Percentiles rank a stretch among this genome's conserved stretches.
Evolutionary conservation across 2,329 filamentous ascomycete genomes (phyloP).

Genomic region (Emergomyces pasteurianus): DNA sequence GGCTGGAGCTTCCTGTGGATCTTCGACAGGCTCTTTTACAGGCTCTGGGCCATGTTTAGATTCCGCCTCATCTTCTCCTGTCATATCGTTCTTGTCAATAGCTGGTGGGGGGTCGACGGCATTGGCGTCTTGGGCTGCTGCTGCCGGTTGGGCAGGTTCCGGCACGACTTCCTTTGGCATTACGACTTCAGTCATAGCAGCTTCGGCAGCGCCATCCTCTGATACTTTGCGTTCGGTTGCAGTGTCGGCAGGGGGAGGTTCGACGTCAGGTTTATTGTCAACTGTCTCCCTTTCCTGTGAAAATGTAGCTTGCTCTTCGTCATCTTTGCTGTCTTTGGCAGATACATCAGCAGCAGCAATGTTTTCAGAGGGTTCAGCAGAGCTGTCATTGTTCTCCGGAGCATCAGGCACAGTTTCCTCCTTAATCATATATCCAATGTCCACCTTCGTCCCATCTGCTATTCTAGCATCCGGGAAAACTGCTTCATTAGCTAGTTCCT

Average conservation of each 20-base stretch:
- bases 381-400: background rate
- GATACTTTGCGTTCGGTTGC: constrained; percentile 5
- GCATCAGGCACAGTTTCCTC: constrained; percentile 6
- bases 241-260: constrained; percentile 4
- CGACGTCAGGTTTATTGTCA: constrained; percentile 4
- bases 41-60: background rate
- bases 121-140: constrained; percentile 7
- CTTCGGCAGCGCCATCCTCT: constrained; percentile 4
- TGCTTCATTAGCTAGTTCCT: constrained; percentile 1
- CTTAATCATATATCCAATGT: background rate
- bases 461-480: background rate
- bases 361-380: constrained; percentile 5
- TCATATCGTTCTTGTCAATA: background rate
- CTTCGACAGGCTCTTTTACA: background rate
- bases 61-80: background rate
- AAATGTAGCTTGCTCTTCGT: background rate
- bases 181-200: constrained; percentile 2
- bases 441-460: background rate
- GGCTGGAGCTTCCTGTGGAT: background rate
- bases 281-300: background rate
- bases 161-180: constrained; percentile 2
- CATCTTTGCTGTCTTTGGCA: background rate
- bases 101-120: constrained; percentile 4
- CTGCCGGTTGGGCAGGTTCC: constrained; percentile 3
- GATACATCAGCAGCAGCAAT: background rate